Evolutionary conservation across 345 rosid genomes (phyloP).

Genomic region (Citropsis articulata): DNA sequence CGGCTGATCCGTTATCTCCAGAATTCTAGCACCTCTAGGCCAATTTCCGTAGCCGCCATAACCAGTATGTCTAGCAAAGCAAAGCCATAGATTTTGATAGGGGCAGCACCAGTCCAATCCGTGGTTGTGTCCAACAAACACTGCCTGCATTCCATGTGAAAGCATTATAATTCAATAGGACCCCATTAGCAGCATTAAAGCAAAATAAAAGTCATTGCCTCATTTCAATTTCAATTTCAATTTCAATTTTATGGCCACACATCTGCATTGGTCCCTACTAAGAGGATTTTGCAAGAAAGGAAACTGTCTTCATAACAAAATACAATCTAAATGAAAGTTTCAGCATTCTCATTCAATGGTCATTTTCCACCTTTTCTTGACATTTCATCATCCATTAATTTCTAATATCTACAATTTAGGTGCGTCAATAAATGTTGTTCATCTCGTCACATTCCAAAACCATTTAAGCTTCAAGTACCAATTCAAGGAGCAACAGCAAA

Average conservation of each 20-base stretch:
- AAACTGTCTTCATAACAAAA: neutral
- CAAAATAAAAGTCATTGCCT: neutral
- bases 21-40: constrained; percentile 78
- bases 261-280: neutral
- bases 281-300: neutral
- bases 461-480: neutral
- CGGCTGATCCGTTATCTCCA: constrained; percentile 64
- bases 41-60: constrained; percentile 86
- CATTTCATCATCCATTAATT: neutral
- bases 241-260: neutral
- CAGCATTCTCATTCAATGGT: neutral
- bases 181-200: constrained; percentile 6
- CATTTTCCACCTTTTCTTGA: neutral
- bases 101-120: constrained; percentile 99
- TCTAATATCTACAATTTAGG: neutral
- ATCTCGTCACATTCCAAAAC: neutral
- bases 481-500: neutral
- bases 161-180: constrained; percentile 1
- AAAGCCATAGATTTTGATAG: constrained; percentile 66
- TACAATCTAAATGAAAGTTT: neutral
- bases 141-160: constrained; percentile 51
- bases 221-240: neutral
- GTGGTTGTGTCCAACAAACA: constrained; percentile 91
- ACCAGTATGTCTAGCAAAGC: constrained; percentile 91
- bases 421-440: neutral